A percentile compares a stretch with the other conserved stretches of the same genome.
phyloP scores from a whole-genome alignment of 106 monocot genomes.

The Triglochin maritima region DNA sequence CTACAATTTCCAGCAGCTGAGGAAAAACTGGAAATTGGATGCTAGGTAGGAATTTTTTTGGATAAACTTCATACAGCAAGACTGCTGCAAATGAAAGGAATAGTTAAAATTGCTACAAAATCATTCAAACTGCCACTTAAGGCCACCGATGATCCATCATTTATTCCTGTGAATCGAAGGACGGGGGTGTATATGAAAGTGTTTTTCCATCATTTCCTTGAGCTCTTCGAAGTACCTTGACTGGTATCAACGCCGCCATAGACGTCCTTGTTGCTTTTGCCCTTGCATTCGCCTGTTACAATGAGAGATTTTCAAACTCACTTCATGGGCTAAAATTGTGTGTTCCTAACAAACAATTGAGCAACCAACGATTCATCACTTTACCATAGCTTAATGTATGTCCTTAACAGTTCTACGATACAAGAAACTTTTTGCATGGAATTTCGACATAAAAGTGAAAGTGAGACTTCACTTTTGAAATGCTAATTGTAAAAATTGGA shows the following conservation, averaged over 20 bases:
- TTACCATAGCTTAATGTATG: background rate
- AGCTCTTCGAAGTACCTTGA: no score
- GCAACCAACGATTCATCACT: background rate
- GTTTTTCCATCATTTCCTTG: no score
- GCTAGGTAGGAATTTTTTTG: no score
- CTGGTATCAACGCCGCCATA: slow-evolving; percentile 42
- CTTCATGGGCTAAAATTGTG: background rate
- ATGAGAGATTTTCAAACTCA: background rate
- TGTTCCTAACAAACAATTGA: background rate
- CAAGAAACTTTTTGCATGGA: background rate
- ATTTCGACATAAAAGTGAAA: background rate
- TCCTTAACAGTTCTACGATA: background rate
- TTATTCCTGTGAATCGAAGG: no score
- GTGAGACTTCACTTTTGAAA: background rate
- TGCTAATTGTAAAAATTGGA: background rate
- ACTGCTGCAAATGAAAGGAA: no score
- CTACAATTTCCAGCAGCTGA: no score
- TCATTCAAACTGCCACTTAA: no score
- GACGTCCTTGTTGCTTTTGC: slow-evolving; percentile 57
- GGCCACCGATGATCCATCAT: no score
- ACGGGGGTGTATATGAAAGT: no score
- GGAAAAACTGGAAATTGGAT: no score
- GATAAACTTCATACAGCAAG: no score
- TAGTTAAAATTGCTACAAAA: no score
- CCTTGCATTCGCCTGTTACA: slow-evolving; percentile 65